Conservation (phyloP, 2,329 filamentous ascomycete species). For the Sphaerostilbella broomeana region DNA sequence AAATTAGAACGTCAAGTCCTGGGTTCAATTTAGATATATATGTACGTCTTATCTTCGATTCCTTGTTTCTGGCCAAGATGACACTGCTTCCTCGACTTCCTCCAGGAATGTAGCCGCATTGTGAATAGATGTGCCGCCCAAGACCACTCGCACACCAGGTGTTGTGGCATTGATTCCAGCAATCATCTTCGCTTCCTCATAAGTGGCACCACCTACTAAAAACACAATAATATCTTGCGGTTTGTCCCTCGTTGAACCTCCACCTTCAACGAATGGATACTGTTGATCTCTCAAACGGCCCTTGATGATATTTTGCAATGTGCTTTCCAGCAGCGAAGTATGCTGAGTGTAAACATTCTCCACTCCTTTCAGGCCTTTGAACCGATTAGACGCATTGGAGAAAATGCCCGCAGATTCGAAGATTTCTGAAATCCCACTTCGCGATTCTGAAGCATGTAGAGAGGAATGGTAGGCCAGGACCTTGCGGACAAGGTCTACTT, state of each 20-base stretch:
- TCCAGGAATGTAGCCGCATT: slow-evolving; percentile 85
- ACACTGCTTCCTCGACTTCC: slow-evolving; percentile 84
- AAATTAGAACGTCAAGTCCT: too few relatives aligned
- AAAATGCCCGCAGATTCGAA: slow-evolving; percentile 92
- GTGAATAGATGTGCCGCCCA: slow-evolving; percentile 82
- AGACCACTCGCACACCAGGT: slow-evolving; percentile 79
- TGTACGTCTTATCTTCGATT: slow-evolving; percentile 18
- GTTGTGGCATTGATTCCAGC: slow-evolving; percentile 90
- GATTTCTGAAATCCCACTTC: slow-evolving; percentile 77
- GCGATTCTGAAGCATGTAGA: slow-evolving; percentile 69
- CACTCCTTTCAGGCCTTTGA: slow-evolving; percentile 93
- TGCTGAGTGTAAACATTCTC: slow-evolving; percentile 99
- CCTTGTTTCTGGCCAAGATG: slow-evolving; percentile 69
- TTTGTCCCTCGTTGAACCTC: slow-evolving; percentile 82
- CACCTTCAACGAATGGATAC: slow-evolving; percentile 90
- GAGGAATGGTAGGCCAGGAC: slow-evolving; percentile 81
- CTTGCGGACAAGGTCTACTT: slow-evolving; percentile 74
- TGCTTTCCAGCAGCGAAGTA: slow-evolving; percentile 78
- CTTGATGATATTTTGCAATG: slow-evolving; percentile 88
- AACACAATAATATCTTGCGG: slow-evolving; percentile 96
- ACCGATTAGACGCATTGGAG: slow-evolving; percentile 75
- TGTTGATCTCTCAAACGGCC: slow-evolving; percentile 78
- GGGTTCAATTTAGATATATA: background rate
- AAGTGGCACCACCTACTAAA: slow-evolving; percentile 87
- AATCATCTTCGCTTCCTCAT: slow-evolving; percentile 94